Percentiles rank a stretch among this genome's conserved stretches.
phyloP scores from a whole-genome alignment of 2,329 filamentous ascomycete species.

The Pseudopyrenochaeta lycopersici region DNA sequence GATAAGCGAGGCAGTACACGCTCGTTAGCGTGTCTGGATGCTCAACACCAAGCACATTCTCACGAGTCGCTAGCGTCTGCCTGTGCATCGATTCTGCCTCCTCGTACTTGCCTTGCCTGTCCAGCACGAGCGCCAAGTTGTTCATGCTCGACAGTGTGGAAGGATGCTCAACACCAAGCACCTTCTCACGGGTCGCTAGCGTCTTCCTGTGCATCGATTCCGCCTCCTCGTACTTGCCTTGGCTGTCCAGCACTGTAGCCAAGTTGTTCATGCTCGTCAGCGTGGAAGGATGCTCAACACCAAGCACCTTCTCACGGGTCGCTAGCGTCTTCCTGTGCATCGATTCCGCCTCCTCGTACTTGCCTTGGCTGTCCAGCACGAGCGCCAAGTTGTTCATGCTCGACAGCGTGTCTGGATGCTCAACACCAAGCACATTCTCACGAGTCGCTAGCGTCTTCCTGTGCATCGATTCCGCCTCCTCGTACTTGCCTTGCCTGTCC shows the following conservation, averaged over 20 bases:
- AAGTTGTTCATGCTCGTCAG: conserved; percentile 12
- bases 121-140: neutral
- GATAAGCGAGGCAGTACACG: conserved; percentile 11
- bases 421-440: conserved; percentile 10
- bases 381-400: conserved; percentile 12
- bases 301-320: conserved; percentile 8
- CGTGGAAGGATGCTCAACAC: conserved; percentile 8
- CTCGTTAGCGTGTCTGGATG: conserved; percentile 16
- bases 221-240: neutral
- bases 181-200: conserved; percentile 3
- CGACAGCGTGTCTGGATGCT: conserved; percentile 8
- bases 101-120: neutral
- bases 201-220: neutral
- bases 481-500: neutral
- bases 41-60: conserved; percentile 8
- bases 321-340: conserved; percentile 6
- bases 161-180: conserved; percentile 3
- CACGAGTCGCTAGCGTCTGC: neutral
- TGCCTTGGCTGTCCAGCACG: neutral
- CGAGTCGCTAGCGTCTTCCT: conserved; percentile 2
- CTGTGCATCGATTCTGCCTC: conserved; percentile 3
- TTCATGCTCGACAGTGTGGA: neutral
- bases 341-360: conserved; percentile 9
- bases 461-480: conserved; percentile 10
- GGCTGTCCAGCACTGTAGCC: conserved; percentile 1